These are phyloP conservation scores for Leptosphaerulina australis DNA, from an alignment of 2,329 filamentous ascomycete species.

Conservation along the genomic window DNA sequence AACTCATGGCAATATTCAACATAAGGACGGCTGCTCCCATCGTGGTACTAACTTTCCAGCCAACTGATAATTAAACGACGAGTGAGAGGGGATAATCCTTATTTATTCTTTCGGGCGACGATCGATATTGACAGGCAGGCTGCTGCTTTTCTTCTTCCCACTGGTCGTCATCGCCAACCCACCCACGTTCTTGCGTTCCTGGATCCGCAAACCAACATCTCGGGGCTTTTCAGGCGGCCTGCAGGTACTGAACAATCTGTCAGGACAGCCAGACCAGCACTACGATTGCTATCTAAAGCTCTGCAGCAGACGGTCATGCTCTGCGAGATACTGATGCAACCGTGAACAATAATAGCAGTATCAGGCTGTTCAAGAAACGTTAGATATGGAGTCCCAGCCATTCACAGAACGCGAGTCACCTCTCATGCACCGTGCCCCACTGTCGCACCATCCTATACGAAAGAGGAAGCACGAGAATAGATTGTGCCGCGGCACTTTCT, in stretches of 20 bases:
- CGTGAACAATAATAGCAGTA: slow-evolving; percentile 27
- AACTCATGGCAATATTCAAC: slow-evolving; percentile 32
- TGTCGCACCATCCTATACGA: slow-evolving; percentile 44
- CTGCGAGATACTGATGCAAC: slow-evolving; percentile 18
- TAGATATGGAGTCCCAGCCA: slow-evolving; percentile 23
- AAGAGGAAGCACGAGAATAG: slow-evolving; percentile 29
- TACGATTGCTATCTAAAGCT: neutral
- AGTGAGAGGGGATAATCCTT: slow-evolving; percentile 21
- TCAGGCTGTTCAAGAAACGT: slow-evolving; percentile 18
- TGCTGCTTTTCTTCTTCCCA: slow-evolving; percentile 20
- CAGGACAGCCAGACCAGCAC: slow-evolving; percentile 6
- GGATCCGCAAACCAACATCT: slow-evolving; percentile 19
- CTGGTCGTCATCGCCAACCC: slow-evolving; percentile 23
- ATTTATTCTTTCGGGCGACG: slow-evolving; percentile 23
- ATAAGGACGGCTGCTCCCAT: slow-evolving; percentile 38
- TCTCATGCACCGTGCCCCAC: slow-evolving; percentile 26
- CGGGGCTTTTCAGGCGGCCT: slow-evolving; percentile 9
- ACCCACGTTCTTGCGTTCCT: slow-evolving; percentile 20
- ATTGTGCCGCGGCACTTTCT: slow-evolving; percentile 23
- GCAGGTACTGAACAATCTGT: slow-evolving; percentile 5
- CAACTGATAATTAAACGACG: slow-evolving; percentile 21
- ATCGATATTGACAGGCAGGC: slow-evolving; percentile 30
- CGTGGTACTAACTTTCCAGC: slow-evolving; percentile 24
- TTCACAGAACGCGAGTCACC: slow-evolving; percentile 31
- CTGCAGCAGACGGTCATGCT: slow-evolving; percentile 28